Conservation (phyloP, 805 yeast genomes). For the Candida pseudoglaebosa region DNA sequence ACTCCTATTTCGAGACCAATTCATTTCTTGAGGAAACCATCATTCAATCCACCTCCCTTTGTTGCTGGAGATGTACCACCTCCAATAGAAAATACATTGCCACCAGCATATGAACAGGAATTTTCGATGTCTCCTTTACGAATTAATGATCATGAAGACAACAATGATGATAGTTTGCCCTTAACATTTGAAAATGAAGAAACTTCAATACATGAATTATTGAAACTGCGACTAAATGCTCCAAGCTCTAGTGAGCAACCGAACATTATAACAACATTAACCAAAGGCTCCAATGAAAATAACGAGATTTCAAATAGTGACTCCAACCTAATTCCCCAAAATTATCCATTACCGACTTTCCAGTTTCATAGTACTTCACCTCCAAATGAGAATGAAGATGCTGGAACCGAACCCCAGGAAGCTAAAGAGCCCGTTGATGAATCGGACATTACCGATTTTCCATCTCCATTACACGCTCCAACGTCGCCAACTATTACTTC, state of each 20-base stretch:
- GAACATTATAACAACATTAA: neutral
- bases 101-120: constrained; percentile 26
- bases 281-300: neutral
- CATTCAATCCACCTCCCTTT: constrained; percentile 63
- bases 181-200: neutral
- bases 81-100: constrained; percentile 20
- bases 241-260: neutral
- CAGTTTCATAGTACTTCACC: constrained; percentile 1
- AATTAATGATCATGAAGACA: constrained; percentile 8
- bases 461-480: constrained; percentile 6
- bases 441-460: constrained; percentile 3
- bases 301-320: neutral
- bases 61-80: constrained; percentile 22
- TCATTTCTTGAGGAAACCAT: constrained; percentile 50
- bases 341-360: neutral
- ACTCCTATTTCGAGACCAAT: constrained; percentile 46
- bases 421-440: neutral
- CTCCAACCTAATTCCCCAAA: neutral
- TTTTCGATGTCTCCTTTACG: constrained; percentile 3
- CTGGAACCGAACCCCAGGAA: constrained; percentile 1
- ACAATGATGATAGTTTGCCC: neutral
- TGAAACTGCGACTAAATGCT: neutral
- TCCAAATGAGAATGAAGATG: constrained; percentile 2
- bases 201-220: neutral
- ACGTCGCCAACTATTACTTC: constrained; percentile 10